phyloP scores from a whole-genome alignment of 495 filamentous ascomycete species.

The Penicillium cataractarum region DNA sequence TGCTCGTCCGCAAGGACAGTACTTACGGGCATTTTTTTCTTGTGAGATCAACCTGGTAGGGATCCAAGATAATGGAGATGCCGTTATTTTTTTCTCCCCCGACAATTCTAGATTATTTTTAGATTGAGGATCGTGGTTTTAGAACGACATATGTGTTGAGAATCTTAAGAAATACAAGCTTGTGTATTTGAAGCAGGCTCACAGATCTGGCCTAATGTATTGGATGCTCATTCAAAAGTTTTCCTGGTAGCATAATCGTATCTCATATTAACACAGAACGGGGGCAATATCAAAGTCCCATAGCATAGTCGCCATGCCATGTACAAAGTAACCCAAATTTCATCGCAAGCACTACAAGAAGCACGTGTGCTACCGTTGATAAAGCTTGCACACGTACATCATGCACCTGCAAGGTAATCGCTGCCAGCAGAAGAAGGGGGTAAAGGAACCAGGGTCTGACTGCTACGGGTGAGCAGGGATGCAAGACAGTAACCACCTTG shows the following conservation, averaged over 20 bases:
- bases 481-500: conserved; percentile 58
- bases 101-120: conserved; percentile 13
- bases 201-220: background rate
- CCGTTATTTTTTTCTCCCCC: conserved; percentile 28
- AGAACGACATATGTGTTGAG: background rate
- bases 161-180: background rate
- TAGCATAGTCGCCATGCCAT: conserved; percentile 26
- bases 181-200: background rate
- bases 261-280: conserved; percentile 1
- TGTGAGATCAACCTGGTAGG: background rate
- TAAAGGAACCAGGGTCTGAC: conserved; percentile 62
- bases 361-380: conserved; percentile 35
- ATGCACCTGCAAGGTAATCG: conserved; percentile 48
- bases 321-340: conserved; percentile 40
- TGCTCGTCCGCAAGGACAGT: conserved; percentile 16
- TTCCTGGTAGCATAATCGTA: conserved; percentile 16
- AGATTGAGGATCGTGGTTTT: background rate
- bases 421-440: conserved; percentile 61
- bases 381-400: conserved; percentile 32
- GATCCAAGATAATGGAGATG: conserved; percentile 23
- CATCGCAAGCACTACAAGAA: conserved; percentile 36
- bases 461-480: conserved; percentile 64
- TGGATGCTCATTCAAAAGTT: background rate
- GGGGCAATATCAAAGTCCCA: background rate
- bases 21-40: conserved; percentile 22